Evolutionary conservation across 495 filamentous ascomycete species (phyloP), one percentile per base, ranked within the genome.

Genomic region (Annulohypoxylon moriforme): DNA sequence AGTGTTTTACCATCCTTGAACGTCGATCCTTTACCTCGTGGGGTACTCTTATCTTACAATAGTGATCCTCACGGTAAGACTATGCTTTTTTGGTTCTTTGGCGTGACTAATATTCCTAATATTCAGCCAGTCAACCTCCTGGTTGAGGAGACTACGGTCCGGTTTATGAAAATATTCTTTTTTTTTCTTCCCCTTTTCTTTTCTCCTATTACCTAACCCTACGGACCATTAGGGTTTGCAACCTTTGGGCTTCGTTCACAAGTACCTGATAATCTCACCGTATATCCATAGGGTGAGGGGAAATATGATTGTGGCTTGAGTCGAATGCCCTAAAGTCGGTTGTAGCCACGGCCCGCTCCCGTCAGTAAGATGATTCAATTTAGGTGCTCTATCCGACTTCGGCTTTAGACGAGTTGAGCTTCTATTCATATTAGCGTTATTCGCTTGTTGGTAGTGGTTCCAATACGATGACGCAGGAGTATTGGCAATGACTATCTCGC

Each of bases 1-100:
- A 24, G 44, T 56, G 66, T 73, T 73, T 73, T 73, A 69, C 20
- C 58, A 73, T 63, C 71, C 71, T 63, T 69, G 71, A 59, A 14
- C 22, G 71, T 46, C 62, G 66, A 73, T 67, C 62, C 40, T 36
- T 57, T 65, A 10, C 60, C 60, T 59, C 34, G 59, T 47, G 44
- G 46, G 70, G 40, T 56, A 33, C 10, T 55, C n/a, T 58, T 57
- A 63, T 65, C 53, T 66, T 33, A 59, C 49, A 36, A 22, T 56
- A 25, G 20, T 33, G 42, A 67, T 52, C 56, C 46, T 46, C 52
- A 50, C 38, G 42, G 61, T 60, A 55, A 38, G 34, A 56, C 60
- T 29, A 49, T 61, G 34, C 46, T 58, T 66, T 57, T 55, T 55
- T 49, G 36, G 25, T 57, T 57, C 40, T 29, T 63, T 11, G 47